Conservation (phyloP, 2,329 filamentous ascomycete species). For the Colletotrichum acutatum region DNA sequence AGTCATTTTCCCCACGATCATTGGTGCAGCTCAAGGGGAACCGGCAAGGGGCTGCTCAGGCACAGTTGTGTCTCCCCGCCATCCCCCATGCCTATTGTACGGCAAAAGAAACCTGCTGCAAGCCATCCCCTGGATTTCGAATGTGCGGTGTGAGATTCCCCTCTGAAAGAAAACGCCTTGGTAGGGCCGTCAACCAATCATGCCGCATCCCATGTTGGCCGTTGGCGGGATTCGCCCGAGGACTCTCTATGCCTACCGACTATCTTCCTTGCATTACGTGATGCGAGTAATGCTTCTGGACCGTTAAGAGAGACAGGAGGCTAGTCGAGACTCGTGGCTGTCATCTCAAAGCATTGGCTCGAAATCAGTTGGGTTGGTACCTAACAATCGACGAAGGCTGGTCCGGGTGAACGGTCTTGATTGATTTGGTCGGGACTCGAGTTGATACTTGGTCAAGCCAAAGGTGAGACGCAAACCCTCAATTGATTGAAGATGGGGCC, state of each 20-base stretch:
- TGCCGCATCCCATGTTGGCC: not conserved
- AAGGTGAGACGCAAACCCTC: not conserved
- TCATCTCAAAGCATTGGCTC: not conserved
- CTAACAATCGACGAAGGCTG: not conserved
- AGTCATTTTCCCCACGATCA: conserved; percentile 7
- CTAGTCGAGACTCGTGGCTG: not conserved
- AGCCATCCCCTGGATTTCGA: conserved; percentile 23
- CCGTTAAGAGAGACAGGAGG: conserved; percentile 10
- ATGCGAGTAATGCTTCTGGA: conserved; percentile 34
- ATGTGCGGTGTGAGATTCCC: conserved; percentile 35
- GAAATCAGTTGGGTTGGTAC: not conserved
- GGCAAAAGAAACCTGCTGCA: conserved; percentile 34
- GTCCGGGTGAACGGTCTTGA: not conserved
- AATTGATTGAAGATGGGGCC: not conserved
- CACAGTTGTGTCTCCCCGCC: conserved; percentile 32
- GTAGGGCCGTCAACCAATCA: conserved; percentile 14
- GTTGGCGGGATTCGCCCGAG: conserved; percentile 32
- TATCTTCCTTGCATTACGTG: conserved; percentile 33
- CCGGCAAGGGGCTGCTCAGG: conserved; percentile 31
- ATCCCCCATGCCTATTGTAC: conserved; percentile 12
- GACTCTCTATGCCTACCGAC: conserved; percentile 10
- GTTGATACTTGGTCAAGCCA: not conserved
- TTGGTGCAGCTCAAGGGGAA: conserved; percentile 15
- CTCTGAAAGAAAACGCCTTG: conserved; percentile 27
- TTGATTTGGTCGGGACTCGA: conserved; percentile 1